Percentiles rank a stretch among this genome's conserved stretches.
phyloP scores from a whole-genome alignment of 1,139 yeast genomes.

The Kluyveromyces marxianus region DNA sequence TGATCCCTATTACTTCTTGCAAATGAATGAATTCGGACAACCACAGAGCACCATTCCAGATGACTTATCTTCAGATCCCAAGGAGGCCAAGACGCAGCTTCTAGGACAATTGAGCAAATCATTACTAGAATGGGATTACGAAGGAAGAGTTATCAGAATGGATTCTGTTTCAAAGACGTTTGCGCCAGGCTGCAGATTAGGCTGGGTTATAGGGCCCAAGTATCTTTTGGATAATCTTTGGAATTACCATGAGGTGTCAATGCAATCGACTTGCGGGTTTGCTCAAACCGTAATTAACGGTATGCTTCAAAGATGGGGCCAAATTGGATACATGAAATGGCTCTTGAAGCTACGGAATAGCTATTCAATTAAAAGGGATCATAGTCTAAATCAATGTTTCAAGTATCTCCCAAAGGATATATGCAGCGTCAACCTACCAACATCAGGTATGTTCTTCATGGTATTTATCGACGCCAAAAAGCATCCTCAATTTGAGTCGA shows the following conservation, averaged over 20 bases:
- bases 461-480: slow-evolving; percentile 65
- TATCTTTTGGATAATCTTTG: slow-evolving; percentile 56
- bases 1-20: slow-evolving; percentile 91
- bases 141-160: slow-evolving; percentile 80
- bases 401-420: slow-evolving; percentile 49
- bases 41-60: slow-evolving; percentile 7
- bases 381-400: slow-evolving; percentile 60
- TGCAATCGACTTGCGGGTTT: slow-evolving; percentile 77
- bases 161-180: slow-evolving; percentile 85
- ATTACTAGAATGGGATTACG: slow-evolving; percentile 64
- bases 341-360: slow-evolving; percentile 70
- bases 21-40: slow-evolving; percentile 63
- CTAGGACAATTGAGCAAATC: slow-evolving; percentile 63
- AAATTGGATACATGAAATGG: slow-evolving; percentile 74
- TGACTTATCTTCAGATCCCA: background rate
- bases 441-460: slow-evolving; percentile 93
- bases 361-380: slow-evolving; percentile 70
- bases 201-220: slow-evolving; percentile 78
- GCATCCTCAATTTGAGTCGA: slow-evolving; percentile 62
- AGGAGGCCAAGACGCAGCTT: slow-evolving; percentile 42
- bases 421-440: slow-evolving; percentile 59
- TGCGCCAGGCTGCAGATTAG: slow-evolving; percentile 84
- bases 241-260: slow-evolving; percentile 70
- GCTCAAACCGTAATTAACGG: slow-evolving; percentile 64
- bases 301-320: slow-evolving; percentile 59